Base-by-base conservation (phyloP, 2,329 filamentous ascomycete species). In the Fusarium robinianum region DNA sequence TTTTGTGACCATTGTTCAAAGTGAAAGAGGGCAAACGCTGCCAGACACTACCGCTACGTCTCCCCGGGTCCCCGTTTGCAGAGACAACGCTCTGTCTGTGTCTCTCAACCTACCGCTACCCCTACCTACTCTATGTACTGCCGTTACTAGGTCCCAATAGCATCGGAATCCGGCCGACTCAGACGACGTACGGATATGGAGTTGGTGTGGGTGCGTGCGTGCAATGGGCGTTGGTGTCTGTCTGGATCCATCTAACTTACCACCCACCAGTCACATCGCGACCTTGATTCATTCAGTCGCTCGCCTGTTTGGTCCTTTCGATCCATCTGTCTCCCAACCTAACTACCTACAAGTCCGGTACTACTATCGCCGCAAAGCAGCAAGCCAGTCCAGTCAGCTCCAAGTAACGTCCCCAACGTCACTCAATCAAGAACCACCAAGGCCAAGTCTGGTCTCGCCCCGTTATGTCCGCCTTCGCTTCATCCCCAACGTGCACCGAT, bases 131-230 rank as follows among this genome's bases (percentile, higher is more conserved):
- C 31, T 21, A 46, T n/a, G 16, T 12, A 33, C 38, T 46, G 32
- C 19, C 37, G n/a, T n/a, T n/a, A 52, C 43, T 55, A 40, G 51
- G 53, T 29, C 26, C 52, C 44, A 52, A 55, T 41, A 17, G 37
- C 42, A 55, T 55, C 57, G 57, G 57, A 60, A 55, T 35, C 58
- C 57, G 55, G 55, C 55, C 57, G 55, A 49, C 45, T 55, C 17
- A 55, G 36, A 49, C n/a, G n/a, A n/a, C 33, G 49, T 43, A 41
- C 46, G 51, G 39, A 51, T 51, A 41, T 58, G 39, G 27, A 36
- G 53, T 42, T 34, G 48, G 41, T 47, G 47, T 60, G 56, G 45
- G 57, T 59, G 51, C 48, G 46, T 41, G 32, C 24, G 29, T 21
- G 40, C 31, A 40, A 49, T 41, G 48, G 51, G 50, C 46, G 53